Conservation (phyloP, 2,329 filamentous ascomycete genomes). For the Diplodia seriata region DNA sequence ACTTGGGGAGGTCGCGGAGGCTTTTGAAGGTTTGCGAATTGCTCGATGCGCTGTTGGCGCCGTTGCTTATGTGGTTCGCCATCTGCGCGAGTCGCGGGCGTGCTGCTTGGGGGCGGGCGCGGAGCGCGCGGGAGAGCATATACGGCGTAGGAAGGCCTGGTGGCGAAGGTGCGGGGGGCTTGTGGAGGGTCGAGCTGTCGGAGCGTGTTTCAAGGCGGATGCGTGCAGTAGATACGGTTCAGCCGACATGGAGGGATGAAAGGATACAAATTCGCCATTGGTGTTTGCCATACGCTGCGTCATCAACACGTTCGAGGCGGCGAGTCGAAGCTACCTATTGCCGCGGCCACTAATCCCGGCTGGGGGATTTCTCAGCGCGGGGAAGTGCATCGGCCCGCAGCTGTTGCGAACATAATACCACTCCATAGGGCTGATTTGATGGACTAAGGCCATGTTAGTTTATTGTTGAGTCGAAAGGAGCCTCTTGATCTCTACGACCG, state of each 20-base stretch:
- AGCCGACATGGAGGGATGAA: background rate
- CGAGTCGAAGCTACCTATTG: constrained; percentile 5
- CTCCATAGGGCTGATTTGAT: background rate
- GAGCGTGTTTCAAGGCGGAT: background rate
- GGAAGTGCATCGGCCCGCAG: background rate
- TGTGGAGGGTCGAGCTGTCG: background rate
- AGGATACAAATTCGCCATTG: constrained; percentile 8
- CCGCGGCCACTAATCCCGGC: constrained; percentile 8
- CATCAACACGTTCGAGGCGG: constrained; percentile 25
- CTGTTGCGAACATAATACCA: background rate
- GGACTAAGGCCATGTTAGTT: background rate
- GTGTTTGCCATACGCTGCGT: constrained; percentile 19
- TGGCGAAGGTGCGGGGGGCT: background rate
- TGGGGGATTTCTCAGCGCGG: constrained; percentile 24
- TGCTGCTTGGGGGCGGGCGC: constrained; percentile 29
- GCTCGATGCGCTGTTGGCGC: constrained; percentile 33
- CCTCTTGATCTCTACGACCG: background rate
- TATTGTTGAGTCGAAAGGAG: background rate
- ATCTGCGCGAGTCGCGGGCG: constrained; percentile 51
- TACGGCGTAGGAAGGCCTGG: constrained; percentile 25
- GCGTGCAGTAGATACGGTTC: background rate
- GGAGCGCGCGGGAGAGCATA: constrained; percentile 36
- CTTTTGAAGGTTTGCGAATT: constrained; percentile 38
- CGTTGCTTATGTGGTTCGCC: constrained; percentile 51
- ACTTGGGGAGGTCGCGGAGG: constrained; percentile 65